phyloP scores from a whole-genome alignment of 2,329 filamentous ascomycete species.

The Fusarium cyanostomum region DNA sequence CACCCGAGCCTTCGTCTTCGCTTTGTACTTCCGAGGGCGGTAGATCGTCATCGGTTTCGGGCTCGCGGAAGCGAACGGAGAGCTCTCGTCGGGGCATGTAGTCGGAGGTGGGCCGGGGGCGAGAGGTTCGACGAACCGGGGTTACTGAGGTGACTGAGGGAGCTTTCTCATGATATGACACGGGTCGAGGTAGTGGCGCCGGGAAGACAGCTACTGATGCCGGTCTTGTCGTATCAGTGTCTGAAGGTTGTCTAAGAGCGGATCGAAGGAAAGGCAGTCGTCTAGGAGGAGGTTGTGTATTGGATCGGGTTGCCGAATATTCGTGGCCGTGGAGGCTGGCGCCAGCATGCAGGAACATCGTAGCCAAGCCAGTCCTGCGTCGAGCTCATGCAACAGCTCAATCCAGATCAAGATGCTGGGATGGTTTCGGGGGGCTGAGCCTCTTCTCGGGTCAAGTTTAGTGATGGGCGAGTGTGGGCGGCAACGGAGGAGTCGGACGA shows the following conservation, averaged over 20 bases:
- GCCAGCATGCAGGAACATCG: slow-evolving; percentile 68
- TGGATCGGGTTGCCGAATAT: slow-evolving; percentile 56
- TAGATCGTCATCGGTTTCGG: slow-evolving; percentile 45
- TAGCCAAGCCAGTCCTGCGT: slow-evolving; percentile 30
- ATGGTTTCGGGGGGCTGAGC: not conserved
- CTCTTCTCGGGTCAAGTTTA: not conserved
- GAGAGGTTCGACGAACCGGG: slow-evolving; percentile 33
- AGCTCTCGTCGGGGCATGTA: slow-evolving; percentile 52
- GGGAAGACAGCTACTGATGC: slow-evolving; percentile 22
- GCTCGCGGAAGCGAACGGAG: slow-evolving; percentile 58
- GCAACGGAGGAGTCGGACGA: slow-evolving; percentile 1
- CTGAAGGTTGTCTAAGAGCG: slow-evolving; percentile 50
- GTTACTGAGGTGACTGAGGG: slow-evolving; percentile 22
- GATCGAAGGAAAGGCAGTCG: slow-evolving; percentile 56
- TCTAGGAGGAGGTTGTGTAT: slow-evolving; percentile 46
- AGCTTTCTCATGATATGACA: slow-evolving; percentile 42
- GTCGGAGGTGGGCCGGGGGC: slow-evolving; percentile 51
- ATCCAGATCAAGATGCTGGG: not conserved
- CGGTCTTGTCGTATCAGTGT: slow-evolving; percentile 39
- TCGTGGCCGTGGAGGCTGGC: slow-evolving; percentile 70
- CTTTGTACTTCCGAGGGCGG: slow-evolving; percentile 44
- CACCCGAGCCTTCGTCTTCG: slow-evolving; percentile 59
- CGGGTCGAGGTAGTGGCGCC: slow-evolving; percentile 29
- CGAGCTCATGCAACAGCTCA: slow-evolving; percentile 34
- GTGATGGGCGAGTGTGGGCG: not conserved